Evolutionary conservation across 2,329 filamentous ascomycete genomes (phyloP).

Genomic region (Blastomyces percursus): DNA sequence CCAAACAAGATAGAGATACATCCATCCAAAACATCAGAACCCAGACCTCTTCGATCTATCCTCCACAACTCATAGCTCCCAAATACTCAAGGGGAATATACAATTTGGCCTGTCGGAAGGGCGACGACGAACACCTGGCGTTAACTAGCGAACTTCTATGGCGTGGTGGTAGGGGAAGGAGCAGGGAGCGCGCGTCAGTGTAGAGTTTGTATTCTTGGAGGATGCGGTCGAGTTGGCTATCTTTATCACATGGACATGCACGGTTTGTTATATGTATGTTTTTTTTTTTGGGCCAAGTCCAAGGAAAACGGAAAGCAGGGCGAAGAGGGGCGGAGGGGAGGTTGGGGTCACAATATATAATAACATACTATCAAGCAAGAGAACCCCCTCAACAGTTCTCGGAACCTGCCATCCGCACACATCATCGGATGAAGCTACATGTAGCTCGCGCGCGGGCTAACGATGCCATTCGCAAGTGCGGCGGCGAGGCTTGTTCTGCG

Average conservation of each 20-base stretch:
- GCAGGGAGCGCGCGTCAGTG: conserved; percentile 13
- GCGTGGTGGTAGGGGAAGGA: background rate
- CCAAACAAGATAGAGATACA: background rate
- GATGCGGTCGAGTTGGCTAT: conserved; percentile 19
- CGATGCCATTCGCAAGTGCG: conserved; percentile 15
- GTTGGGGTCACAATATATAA: background rate
- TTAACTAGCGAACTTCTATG: background rate
- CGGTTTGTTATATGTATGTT: background rate
- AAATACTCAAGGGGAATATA: conserved; percentile 17
- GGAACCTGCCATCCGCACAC: conserved; percentile 17
- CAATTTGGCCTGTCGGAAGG: conserved; percentile 16
- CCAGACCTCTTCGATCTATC: conserved; percentile 3
- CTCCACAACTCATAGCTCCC: conserved; percentile 17
- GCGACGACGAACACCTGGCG: background rate
- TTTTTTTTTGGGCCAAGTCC: background rate
- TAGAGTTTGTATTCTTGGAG: conserved; percentile 18
- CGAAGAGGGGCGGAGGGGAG: background rate
- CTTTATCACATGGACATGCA: conserved; percentile 5
- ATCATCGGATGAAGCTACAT: conserved; percentile 18
- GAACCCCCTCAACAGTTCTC: conserved; percentile 16
- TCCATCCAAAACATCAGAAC: background rate
- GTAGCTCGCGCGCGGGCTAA: conserved; percentile 15
- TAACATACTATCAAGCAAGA: conserved; percentile 17
- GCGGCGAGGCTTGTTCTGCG: conserved; percentile 17
- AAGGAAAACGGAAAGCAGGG: background rate